phyloP scores from a whole-genome alignment of 805 yeast species.

The Teunomyces aglyptinius region DNA sequence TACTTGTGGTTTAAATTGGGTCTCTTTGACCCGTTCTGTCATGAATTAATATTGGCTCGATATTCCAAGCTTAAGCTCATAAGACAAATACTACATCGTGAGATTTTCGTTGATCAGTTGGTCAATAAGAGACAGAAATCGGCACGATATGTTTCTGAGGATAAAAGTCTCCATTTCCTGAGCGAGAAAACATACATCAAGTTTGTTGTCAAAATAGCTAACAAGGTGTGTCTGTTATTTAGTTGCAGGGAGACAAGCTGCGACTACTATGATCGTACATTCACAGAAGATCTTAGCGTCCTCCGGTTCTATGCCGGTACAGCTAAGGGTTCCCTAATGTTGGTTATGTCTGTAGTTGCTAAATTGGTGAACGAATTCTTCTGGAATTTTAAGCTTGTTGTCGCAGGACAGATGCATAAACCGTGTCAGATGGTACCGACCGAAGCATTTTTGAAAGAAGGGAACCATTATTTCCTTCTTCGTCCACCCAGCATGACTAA shows the following conservation, averaged over 20 bases:
- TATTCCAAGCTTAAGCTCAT: background rate
- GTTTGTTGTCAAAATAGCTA: background rate
- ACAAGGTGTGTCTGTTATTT: conserved; percentile 1
- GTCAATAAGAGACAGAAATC: background rate
- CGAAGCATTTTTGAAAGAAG: background rate
- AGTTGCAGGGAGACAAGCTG: background rate
- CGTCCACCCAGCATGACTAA: background rate
- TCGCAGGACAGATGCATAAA: background rate
- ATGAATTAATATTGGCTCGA: background rate
- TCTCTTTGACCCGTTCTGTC: background rate
- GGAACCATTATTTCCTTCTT: background rate
- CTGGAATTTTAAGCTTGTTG: background rate
- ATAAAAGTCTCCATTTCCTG: background rate
- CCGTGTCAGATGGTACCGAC: background rate
- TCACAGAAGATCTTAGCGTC: conserved; percentile 10
- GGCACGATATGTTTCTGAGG: background rate
- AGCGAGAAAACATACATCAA: background rate
- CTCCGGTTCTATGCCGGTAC: conserved; percentile 9
- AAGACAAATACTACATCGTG: background rate
- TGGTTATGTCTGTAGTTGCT: conserved; percentile 7
- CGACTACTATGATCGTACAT: background rate
- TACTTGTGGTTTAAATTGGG: conserved; percentile 1
- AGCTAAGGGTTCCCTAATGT: conserved; percentile 7
- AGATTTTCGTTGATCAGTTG: background rate
- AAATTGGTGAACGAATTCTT: conserved; percentile 6